A percentile compares a stretch with the other conserved stretches of the same genome.
Conservation (phyloP, 2,329 filamentous ascomycete genomes). For the Pseudogymnoascus sp. region DNA sequence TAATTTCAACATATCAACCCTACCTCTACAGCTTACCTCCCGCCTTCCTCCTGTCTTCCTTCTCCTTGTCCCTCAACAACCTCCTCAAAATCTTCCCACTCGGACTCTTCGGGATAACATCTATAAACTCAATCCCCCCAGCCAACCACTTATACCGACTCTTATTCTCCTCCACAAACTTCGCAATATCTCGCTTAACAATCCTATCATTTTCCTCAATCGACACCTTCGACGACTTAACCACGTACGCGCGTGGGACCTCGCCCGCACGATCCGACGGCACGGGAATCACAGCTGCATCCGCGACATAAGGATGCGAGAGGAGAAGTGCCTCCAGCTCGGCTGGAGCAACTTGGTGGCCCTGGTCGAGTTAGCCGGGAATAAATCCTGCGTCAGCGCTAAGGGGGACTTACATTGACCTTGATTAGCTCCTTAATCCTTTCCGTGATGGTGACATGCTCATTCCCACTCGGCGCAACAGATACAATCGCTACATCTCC, state of each 20-base stretch:
- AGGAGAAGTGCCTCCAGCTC: slow-evolving; percentile 77
- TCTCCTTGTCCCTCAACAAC: slow-evolving; percentile 66
- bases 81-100: slow-evolving; percentile 67
- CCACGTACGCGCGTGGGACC: slow-evolving; percentile 61
- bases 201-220: slow-evolving; percentile 52
- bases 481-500: slow-evolving; percentile 75
- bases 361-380: slow-evolving; percentile 40
- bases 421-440: slow-evolving; percentile 74
- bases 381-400: neutral
- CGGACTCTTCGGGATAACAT: slow-evolving; percentile 63
- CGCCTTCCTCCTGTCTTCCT: slow-evolving; percentile 53
- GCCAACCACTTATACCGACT: slow-evolving; percentile 62
- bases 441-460: slow-evolving; percentile 81
- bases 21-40: slow-evolving; percentile 56
- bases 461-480: slow-evolving; percentile 55
- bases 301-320: slow-evolving; percentile 64
- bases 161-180: slow-evolving; percentile 59
- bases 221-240: slow-evolving; percentile 39
- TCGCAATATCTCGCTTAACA: slow-evolving; percentile 42
- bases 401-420: slow-evolving; percentile 53
- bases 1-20: neutral
- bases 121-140: slow-evolving; percentile 55
- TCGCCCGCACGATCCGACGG: slow-evolving; percentile 56
- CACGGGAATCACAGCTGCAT: slow-evolving; percentile 71
- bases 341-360: slow-evolving; percentile 73